A percentile compares a stretch with the other conserved stretches of the same genome.
phyloP scores from a whole-genome alignment of 2,329 filamentous ascomycete genomes.

The Pseudocercospora musae region DNA sequence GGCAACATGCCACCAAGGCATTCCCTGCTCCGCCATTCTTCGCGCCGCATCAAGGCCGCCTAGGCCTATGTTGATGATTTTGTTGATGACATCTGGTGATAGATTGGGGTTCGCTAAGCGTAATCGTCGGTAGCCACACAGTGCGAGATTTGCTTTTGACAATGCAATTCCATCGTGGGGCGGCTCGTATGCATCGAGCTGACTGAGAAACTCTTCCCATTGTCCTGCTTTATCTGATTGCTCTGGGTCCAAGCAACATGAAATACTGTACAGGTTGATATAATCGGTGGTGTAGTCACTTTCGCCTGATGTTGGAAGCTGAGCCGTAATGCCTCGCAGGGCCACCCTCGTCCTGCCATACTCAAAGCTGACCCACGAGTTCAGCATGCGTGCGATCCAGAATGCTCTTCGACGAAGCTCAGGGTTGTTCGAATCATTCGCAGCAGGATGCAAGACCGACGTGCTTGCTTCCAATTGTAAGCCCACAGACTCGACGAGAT shows the following conservation, averaged over 20 bases:
- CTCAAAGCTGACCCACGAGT: constrained; percentile 59
- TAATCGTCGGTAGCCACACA: constrained; percentile 56
- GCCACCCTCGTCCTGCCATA: constrained; percentile 54
- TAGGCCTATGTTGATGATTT: constrained; percentile 47
- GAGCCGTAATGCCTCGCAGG: constrained; percentile 46
- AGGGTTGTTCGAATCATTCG: constrained; percentile 23
- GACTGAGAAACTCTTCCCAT: constrained; percentile 35
- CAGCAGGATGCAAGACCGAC: constrained; percentile 27
- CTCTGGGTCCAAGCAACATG: constrained; percentile 54
- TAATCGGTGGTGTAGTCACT: constrained; percentile 49
- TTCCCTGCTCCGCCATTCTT: constrained; percentile 43
- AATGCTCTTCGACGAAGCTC: constrained; percentile 36
- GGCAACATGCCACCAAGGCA: constrained; percentile 59
- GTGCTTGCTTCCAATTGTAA: constrained; percentile 43
- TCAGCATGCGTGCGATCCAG: constrained; percentile 55
- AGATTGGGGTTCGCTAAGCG: constrained; percentile 51
- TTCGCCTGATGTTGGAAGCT: constrained; percentile 39
- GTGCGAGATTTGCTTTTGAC: constrained; percentile 53
- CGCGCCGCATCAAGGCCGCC: constrained; percentile 49
- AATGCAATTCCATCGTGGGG: constrained; percentile 33
- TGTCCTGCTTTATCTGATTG: constrained; percentile 29
- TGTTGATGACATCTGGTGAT: constrained; percentile 43
- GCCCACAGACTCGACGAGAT: constrained; percentile 55
- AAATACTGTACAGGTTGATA: constrained; percentile 52
- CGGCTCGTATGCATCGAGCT: constrained; percentile 31